A percentile compares a stretch with the other conserved stretches of the same genome.
Evolutionary conservation across 2,329 filamentous ascomycete species (phyloP).

Genomic region (Fusarium sp.): DNA sequence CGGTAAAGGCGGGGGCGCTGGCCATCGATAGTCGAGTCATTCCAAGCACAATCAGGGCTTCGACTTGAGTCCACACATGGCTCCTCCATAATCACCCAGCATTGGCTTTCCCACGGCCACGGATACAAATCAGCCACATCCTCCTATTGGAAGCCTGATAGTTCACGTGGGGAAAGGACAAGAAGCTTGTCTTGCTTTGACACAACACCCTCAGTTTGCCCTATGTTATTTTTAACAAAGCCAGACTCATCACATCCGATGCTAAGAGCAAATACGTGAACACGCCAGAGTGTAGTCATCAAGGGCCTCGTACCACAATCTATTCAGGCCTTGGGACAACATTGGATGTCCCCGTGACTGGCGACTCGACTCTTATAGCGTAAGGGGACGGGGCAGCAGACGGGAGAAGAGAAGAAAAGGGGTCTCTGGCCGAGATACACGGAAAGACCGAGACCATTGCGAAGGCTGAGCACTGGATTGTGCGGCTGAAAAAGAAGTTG

Average conservation of each 20-base stretch:
- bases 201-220: slow-evolving; percentile 31
- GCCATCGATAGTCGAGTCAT: slow-evolving; percentile 40
- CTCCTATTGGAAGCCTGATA: slow-evolving; percentile 43
- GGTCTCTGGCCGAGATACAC: slow-evolving; percentile 30
- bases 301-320: slow-evolving; percentile 41
- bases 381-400: slow-evolving; percentile 26
- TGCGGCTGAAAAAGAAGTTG: slow-evolving; percentile 25
- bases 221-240: slow-evolving; percentile 39
- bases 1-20: slow-evolving; percentile 47
- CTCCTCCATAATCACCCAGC: slow-evolving; percentile 41
- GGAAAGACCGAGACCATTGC: slow-evolving; percentile 7
- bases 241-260: slow-evolving; percentile 33
- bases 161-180: slow-evolving; percentile 44
- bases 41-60: slow-evolving; percentile 46
- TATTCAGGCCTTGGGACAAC: slow-evolving; percentile 40
- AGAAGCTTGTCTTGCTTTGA: slow-evolving; percentile 42
- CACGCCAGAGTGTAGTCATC: slow-evolving; percentile 41
- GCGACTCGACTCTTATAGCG: slow-evolving; percentile 40
- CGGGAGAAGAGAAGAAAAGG: slow-evolving; percentile 27
- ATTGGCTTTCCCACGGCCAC: slow-evolving; percentile 42
- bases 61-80: slow-evolving; percentile 46
- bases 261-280: slow-evolving; percentile 25
- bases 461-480: slow-evolving; percentile 22
- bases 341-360: slow-evolving; percentile 44
- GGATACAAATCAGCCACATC: slow-evolving; percentile 37